Percentiles rank a stretch among this genome's conserved stretches.
Evolutionary conservation across 352 stramenopile species (phyloP).

Genomic region (Globisporangium nunn): DNA sequence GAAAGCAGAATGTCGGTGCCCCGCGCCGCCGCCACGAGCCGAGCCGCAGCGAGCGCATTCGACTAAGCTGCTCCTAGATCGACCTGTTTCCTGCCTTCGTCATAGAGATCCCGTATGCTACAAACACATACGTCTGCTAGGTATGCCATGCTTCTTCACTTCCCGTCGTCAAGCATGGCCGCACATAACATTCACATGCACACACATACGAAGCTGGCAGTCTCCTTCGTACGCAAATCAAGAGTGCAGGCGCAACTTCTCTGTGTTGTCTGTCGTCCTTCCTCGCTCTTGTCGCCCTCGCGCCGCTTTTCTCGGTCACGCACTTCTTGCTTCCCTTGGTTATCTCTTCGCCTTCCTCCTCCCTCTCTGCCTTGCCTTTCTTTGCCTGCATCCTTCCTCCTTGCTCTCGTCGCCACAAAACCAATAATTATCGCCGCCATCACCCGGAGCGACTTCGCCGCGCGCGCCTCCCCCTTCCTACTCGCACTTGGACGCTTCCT

Average conservation of each 20-base stretch:
- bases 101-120: too few species aligned
- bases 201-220: too few species aligned
- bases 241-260: too few species aligned
- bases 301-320: neutral
- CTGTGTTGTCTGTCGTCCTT: neutral
- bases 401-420: conserved; percentile 18
- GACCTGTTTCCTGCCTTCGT: too few species aligned
- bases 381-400: neutral
- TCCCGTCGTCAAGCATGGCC: too few species aligned
- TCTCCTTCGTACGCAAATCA: too few species aligned
- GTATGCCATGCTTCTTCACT: too few species aligned
- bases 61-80: conserved; percentile 7
- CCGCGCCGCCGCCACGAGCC: conserved; percentile 37
- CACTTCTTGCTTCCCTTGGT: neutral
- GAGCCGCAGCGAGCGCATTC: conserved; percentile 20
- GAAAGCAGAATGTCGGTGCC: conserved; percentile 75
- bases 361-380: neutral
- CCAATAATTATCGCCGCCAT: conserved; percentile 18
- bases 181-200: too few species aligned
- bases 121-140: too few species aligned
- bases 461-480: neutral
- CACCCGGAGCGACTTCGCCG: neutral
- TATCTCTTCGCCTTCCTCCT: neutral
- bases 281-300: neutral
- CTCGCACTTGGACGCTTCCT: neutral